phyloP scores from a whole-genome alignment of 202 grass and related monocot genomes.

The Panicum virgatum region DNA sequence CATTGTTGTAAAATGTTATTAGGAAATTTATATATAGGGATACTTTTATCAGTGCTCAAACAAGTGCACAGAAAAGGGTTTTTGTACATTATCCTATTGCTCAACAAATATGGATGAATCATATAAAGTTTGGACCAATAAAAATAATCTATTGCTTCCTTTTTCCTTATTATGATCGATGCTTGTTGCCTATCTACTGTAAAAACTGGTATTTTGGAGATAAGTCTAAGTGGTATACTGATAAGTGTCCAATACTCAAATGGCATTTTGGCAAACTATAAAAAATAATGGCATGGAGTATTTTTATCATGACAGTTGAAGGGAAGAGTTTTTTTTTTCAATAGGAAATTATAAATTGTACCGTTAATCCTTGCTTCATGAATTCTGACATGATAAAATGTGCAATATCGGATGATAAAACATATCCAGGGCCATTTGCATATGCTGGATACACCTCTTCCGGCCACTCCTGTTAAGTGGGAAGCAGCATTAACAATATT shows the following conservation, averaged over 20 bases:
- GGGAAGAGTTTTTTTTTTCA: neutral
- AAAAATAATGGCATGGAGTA: neutral
- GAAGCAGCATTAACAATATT: conserved; percentile 11
- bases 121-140: neutral
- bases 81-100: neutral
- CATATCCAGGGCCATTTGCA: conserved; percentile 92
- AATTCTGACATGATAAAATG: conserved; percentile 60
- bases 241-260: neutral
- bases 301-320: neutral
- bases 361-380: conserved; percentile 55
- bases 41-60: neutral
- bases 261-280: neutral
- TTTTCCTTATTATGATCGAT: neutral
- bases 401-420: conserved; percentile 78
- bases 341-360: conserved; percentile 36
- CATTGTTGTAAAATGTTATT: neutral
- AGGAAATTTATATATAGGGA: neutral
- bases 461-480: conserved; percentile 72
- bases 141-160: neutral
- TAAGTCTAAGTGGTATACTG: neutral
- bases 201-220: neutral
- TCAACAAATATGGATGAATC: neutral
- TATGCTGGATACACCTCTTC: conserved; percentile 81
- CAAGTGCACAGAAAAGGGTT: neutral
- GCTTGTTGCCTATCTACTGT: neutral